phyloP scores from a whole-genome alignment of 192 early-diverging fungal species.

The Coemansia sp. region DNA sequence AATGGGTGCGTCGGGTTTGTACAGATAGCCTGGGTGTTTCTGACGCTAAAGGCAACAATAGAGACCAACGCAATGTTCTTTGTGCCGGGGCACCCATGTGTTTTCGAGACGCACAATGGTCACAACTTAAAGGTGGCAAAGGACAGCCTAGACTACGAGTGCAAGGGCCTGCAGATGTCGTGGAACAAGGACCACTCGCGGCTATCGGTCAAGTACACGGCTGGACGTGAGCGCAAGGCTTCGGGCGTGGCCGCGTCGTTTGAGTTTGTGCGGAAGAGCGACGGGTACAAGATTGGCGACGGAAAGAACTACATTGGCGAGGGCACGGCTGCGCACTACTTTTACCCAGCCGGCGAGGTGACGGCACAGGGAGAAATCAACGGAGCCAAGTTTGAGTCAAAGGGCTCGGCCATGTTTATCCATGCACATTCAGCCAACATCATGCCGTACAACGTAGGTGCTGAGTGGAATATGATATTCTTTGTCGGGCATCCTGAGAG shows the following conservation, averaged over 20 bases:
- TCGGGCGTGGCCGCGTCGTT: slow-evolving; percentile 68
- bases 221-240: slow-evolving; percentile 56
- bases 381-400: slow-evolving; percentile 61
- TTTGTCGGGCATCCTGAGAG: slow-evolving; percentile 69
- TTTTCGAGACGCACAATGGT: slow-evolving; percentile 73
- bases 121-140: slow-evolving; percentile 68
- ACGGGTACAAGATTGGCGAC: slow-evolving; percentile 80
- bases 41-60: slow-evolving; percentile 68
- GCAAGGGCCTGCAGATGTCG: slow-evolving; percentile 72
- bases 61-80: slow-evolving; percentile 77
- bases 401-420: slow-evolving; percentile 72
- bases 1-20: slow-evolving; percentile 79
- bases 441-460: slow-evolving; percentile 79
- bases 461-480: slow-evolving; percentile 83
- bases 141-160: slow-evolving; percentile 72
- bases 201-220: slow-evolving; percentile 46
- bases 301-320: slow-evolving; percentile 75
- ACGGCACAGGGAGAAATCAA: slow-evolving; percentile 72
- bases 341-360: slow-evolving; percentile 77
- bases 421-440: slow-evolving; percentile 81
- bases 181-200: slow-evolving; percentile 51
- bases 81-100: slow-evolving; percentile 60
- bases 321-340: slow-evolving; percentile 69
- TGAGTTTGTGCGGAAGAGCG: slow-evolving; percentile 65
- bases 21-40: slow-evolving; percentile 87